Base-by-base conservation (phyloP, 176 grass and related monocot species). In the Carex parvula region DNA sequence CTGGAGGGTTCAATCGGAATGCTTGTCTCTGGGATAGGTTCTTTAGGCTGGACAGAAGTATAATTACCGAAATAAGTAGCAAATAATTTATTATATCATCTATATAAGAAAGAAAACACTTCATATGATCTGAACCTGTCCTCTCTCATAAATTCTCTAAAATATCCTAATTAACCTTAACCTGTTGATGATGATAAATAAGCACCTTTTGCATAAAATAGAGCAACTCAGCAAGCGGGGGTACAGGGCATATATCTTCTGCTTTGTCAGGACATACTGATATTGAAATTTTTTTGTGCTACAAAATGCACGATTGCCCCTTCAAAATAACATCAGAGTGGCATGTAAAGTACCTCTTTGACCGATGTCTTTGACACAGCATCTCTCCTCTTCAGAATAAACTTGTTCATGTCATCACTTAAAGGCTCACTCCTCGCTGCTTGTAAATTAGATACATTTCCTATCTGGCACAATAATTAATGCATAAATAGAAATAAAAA, bases 381-480 rank as follows among this genome's bases (percentile, higher is more conserved):
- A 83, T 62, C 42, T 68, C 80, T 83, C 41, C 60, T 66, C 64
- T 83, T 63, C 12, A 83, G 52, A 68, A 83, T 68, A 65, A 68
- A 83, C 22, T 83, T 12, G 44, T 67, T 53, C 8, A 30, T 30
- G 16, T 83, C 80, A 83, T 83, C 62, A 68, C 80, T 68, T 69
- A 63, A 83, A 17, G 42, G 42, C 22, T 83, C 62, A 20, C 33
- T 83, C 13, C 15, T 8, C 8, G 39, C 39, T 67, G 32, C 60
- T 83, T 83, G 42, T 63, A 83, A 54, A 12, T 83, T 29, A 54
- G 60, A 68, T 17, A 2, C 13, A 30, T 30, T 48, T 18, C 10
- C 37, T 15, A 48, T 37, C 80, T 83, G 62, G 64, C 12, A 20
- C 55, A 63, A 37, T 12, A 81, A 37, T 18, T 44, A 81, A 46